Conservation (phyloP, 257 asterid species). For the Przewalskia tangutica region DNA sequence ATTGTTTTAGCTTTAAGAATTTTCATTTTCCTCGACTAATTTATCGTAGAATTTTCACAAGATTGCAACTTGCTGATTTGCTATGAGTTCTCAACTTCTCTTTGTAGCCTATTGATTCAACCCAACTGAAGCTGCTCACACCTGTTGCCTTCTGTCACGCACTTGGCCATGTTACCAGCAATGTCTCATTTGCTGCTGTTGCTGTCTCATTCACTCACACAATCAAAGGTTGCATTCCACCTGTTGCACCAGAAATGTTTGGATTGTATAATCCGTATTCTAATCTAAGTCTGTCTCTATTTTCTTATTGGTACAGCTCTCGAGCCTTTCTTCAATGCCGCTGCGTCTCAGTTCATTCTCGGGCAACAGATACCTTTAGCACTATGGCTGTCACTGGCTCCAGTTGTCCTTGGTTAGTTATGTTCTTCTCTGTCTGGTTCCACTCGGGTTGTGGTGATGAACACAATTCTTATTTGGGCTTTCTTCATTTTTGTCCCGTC, state of each 20-base stretch:
- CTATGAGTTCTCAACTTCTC: neutral
- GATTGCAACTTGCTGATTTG: neutral
- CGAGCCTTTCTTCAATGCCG: slow-evolving; percentile 99
- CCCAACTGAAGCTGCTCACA: slow-evolving; percentile 68
- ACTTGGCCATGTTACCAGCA: slow-evolving; percentile 76
- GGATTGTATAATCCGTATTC: neutral
- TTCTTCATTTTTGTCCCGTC: no score
- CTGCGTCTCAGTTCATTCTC: slow-evolving; percentile 93
- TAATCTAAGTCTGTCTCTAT: neutral
- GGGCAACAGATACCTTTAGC: slow-evolving; percentile 82
- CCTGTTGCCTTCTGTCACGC: slow-evolving; percentile 87
- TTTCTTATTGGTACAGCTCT: slow-evolving; percentile 51
- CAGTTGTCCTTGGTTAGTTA: slow-evolving; percentile 80
- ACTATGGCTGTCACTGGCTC: slow-evolving; percentile 88
- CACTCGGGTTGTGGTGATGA: neutral
- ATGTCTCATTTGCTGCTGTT: slow-evolving; percentile 82
- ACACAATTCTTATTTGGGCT: no score
- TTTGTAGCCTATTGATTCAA: slow-evolving; percentile 62
- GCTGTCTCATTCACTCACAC: slow-evolving; percentile 97
- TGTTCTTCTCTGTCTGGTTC: neutral
- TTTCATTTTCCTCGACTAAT: neutral
- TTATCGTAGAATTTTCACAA: neutral
- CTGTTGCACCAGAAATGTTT: neutral
- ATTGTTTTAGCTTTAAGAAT: neutral
- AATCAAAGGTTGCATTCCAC: slow-evolving; percentile 46